phyloP scores from a whole-genome alignment of 176 grass and related monocot species.

The Oryza meyeriana region DNA sequence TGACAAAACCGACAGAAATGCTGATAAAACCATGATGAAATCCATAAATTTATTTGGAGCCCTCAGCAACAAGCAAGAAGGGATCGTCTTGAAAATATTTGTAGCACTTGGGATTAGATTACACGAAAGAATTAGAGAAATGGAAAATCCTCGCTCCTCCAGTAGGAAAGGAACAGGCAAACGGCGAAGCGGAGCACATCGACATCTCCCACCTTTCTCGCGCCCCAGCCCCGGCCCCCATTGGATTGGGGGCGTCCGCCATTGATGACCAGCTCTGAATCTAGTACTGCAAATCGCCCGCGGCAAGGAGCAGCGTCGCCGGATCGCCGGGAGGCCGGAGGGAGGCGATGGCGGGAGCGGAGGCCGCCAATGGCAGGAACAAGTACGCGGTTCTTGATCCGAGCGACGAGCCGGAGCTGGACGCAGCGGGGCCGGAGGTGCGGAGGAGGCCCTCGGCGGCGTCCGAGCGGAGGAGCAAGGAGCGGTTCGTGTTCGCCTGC shows the following conservation, averaged over 20 bases:
- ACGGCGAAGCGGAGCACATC: constrained; percentile 22
- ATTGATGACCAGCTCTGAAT: constrained; percentile 31
- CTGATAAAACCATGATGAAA: neutral
- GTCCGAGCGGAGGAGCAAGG: constrained; percentile 32
- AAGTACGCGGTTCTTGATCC: constrained; percentile 38
- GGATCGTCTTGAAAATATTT: neutral
- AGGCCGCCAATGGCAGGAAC: constrained; percentile 26
- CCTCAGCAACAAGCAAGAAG: neutral
- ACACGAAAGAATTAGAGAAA: neutral
- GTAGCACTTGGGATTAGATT: neutral
- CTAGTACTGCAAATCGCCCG: neutral
- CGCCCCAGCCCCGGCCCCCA: neutral
- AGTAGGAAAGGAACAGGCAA: constrained; percentile 8
- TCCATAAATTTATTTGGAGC: neutral
- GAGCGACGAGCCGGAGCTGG: constrained; percentile 30
- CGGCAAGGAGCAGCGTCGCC: neutral
- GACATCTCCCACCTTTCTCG: constrained; percentile 45
- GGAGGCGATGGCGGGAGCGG: constrained; percentile 21
- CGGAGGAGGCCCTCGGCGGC: neutral
- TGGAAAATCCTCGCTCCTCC: neutral
- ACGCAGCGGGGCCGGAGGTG: no score
- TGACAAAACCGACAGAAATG: neutral
- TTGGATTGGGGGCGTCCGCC: constrained; percentile 11
- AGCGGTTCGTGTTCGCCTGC: constrained; percentile 45
- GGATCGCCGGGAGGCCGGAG: neutral